These are phyloP conservation scores for Nothophytophthora sp. DNA, from an alignment of 352 stramenopile genomes.

Conservation along the genomic window DNA sequence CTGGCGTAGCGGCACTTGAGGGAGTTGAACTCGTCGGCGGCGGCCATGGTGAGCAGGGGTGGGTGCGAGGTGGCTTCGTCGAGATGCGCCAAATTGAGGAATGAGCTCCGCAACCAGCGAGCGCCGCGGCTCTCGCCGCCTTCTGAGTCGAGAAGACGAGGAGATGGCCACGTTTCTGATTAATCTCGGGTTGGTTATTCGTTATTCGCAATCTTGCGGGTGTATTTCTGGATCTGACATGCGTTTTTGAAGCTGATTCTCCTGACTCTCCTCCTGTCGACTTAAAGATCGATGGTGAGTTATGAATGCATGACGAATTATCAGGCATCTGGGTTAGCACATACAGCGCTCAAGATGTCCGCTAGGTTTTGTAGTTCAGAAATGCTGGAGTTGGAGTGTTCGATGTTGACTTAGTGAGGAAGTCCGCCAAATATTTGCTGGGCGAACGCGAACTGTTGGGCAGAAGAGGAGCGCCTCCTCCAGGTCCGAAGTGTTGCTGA, in stretches of 20 bases:
- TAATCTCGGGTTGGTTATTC: too few species aligned
- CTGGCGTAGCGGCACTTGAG: slow-evolving; percentile 82
- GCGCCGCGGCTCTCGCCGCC: neutral
- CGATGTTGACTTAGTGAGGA: slow-evolving; percentile 15
- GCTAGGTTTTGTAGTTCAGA: neutral
- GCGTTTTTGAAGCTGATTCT: neutral
- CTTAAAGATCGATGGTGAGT: slow-evolving; percentile 4
- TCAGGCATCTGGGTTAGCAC: too few species aligned
- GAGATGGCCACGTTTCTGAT: too few species aligned
- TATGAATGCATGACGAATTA: neutral
- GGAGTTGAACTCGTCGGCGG: slow-evolving; percentile 34
- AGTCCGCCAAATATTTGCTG: neutral
- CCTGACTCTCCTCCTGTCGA: slow-evolving; percentile 3
- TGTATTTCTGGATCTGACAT: slow-evolving; percentile 13
- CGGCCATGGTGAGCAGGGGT: slow-evolving; percentile 4
- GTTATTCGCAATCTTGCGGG: slow-evolving; percentile 20
- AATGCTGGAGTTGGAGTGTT: neutral
- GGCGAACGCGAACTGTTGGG: slow-evolving; percentile 16
- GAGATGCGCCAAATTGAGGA: slow-evolving; percentile 30
- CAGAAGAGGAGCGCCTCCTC: slow-evolving; percentile 28
- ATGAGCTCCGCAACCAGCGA: slow-evolving; percentile 16
- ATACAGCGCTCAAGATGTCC: slow-evolving; percentile 3
- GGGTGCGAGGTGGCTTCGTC: slow-evolving; percentile 3
- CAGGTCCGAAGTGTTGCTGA: too few species aligned
- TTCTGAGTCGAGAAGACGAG: too few species aligned